Conservation (phyloP, 768 basidiomycete species). For the Tricholoma sp. region DNA sequence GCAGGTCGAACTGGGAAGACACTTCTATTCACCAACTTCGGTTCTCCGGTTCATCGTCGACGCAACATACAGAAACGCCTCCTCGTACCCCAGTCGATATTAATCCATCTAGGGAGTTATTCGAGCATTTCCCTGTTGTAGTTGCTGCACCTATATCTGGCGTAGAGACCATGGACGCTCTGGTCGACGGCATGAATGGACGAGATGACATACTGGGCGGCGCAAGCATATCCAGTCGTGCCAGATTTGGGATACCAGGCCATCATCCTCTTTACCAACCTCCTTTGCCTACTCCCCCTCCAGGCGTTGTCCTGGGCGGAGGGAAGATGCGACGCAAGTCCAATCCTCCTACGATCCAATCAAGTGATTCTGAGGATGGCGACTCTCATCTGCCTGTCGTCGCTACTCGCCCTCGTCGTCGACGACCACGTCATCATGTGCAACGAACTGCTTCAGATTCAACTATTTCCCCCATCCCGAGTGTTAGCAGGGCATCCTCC, state of each 20-base stretch:
- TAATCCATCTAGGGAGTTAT: slow-evolving; percentile 31
- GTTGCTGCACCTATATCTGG: slow-evolving; percentile 76
- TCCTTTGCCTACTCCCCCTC: slow-evolving; percentile 79
- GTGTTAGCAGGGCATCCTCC: not conserved
- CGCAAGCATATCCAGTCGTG: slow-evolving; percentile 38
- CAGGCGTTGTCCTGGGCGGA: slow-evolving; percentile 66
- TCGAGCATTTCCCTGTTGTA: slow-evolving; percentile 55
- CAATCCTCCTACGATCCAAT: slow-evolving; percentile 19
- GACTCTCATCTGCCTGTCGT: slow-evolving; percentile 26
- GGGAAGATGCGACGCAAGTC: slow-evolving; percentile 34
- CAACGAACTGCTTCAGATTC: slow-evolving; percentile 23
- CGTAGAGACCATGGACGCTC: slow-evolving; percentile 83
- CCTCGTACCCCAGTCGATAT: slow-evolving; percentile 65
- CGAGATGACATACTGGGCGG: slow-evolving; percentile 46
- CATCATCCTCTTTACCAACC: slow-evolving; percentile 80
- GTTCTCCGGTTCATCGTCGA: slow-evolving; percentile 64
- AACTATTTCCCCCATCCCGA: slow-evolving; percentile 8
- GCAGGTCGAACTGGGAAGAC: slow-evolving; percentile 39
- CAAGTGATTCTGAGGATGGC: slow-evolving; percentile 54
- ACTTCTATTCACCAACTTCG: slow-evolving; percentile 45
- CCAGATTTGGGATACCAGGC: slow-evolving; percentile 51
- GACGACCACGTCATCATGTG: slow-evolving; percentile 27
- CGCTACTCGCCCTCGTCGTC: slow-evolving; percentile 26
- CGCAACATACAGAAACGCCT: slow-evolving; percentile 63
- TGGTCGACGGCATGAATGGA: slow-evolving; percentile 88